phyloP scores from a whole-genome alignment of 2,329 filamentous ascomycete genomes.

The Fusarium scirpi region DNA sequence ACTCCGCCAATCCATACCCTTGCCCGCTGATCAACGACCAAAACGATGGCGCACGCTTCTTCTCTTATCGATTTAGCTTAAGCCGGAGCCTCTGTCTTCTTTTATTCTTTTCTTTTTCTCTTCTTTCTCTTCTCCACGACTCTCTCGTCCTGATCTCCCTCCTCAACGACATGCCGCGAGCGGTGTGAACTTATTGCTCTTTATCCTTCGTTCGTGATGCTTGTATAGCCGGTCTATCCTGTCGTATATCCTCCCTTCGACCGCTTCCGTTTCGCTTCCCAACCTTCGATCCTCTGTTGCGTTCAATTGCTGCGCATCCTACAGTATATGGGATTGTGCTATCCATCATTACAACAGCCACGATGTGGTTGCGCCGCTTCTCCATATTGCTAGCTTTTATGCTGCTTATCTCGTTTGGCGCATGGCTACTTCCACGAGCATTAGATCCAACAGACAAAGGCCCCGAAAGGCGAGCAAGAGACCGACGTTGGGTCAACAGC shows the following conservation, averaged over 20 bases:
- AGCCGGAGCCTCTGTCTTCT: slow-evolving; percentile 7
- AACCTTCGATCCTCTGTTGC: slow-evolving; percentile 13
- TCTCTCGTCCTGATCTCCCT: slow-evolving; percentile 3
- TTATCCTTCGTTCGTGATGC: slow-evolving; percentile 45
- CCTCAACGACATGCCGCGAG: slow-evolving; percentile 43
- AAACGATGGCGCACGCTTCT: slow-evolving; percentile 24
- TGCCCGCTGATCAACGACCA: slow-evolving; percentile 29
- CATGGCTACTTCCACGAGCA: slow-evolving; percentile 64
- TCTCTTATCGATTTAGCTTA: slow-evolving; percentile 2
- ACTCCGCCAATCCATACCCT: slow-evolving; percentile 38
- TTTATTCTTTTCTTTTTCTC: slow-evolving; percentile 2
- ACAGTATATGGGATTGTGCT: slow-evolving; percentile 11
- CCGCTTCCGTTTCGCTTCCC: slow-evolving; percentile 2
- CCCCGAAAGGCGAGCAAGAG: slow-evolving; percentile 70
- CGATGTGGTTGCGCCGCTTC: slow-evolving; percentile 62
- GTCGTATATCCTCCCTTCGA: not conserved
- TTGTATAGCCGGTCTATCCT: slow-evolving; percentile 49
- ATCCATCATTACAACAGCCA: slow-evolving; percentile 41
- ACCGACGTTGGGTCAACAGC: slow-evolving; percentile 75
- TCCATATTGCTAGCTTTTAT: slow-evolving; percentile 56
- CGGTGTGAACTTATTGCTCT: slow-evolving; percentile 38
- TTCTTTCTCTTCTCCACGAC: slow-evolving; percentile 9
- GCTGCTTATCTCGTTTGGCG: slow-evolving; percentile 60
- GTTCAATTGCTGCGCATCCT: slow-evolving; percentile 4
- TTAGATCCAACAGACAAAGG: slow-evolving; percentile 74